These are phyloP conservation scores for slime mould (Dictyostelium discoideum) DNA, from an alignment of 78 protist species.

Conservation along the genomic window dicty_2.7 NC_007091.3:1336501-1337000, in stretches of 20 bases:
- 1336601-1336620: background rate
- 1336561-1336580: too few relatives aligned
- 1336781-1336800: conserved; percentile 68
- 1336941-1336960: conserved; percentile 88
- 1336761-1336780: conserved; percentile 84
- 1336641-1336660: background rate
- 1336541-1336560: too few relatives aligned
- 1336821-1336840: conserved; percentile 86
- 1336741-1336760: conserved; percentile 83
- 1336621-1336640: background rate
- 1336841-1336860: conserved; percentile 74
- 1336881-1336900: conserved; percentile 80
- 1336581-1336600: too few relatives aligned
- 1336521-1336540: background rate
- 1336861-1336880: conserved; percentile 90
- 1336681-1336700: conserved; percentile 75
- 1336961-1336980: conserved; percentile 16
- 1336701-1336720: conserved; percentile 77
- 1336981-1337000: conserved; percentile 64
- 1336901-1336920: conserved; percentile 81
- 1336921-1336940: conserved; percentile 53
- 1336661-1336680: conserved; percentile 64
- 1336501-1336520: background rate
- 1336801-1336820: conserved; percentile 87
- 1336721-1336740: conserved; percentile 68